These are phyloP conservation scores for Rhynchospora pubera DNA, from an alignment of 176 grass and related monocot genomes.

Conservation along the genomic window DNA sequence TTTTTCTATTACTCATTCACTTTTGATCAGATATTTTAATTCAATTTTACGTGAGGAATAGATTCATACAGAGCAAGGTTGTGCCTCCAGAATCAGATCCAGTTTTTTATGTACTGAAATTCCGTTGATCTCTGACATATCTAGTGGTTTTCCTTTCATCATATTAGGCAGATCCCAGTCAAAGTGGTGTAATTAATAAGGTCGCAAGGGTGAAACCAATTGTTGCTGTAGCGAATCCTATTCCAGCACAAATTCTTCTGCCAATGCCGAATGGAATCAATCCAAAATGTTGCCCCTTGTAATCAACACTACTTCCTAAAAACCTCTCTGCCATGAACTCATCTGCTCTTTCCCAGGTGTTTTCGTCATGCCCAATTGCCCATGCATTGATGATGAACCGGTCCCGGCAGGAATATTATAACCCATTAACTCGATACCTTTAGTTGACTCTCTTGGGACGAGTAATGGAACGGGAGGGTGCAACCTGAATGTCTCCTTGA, in stretches of 20 bases:
- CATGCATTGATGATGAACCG: slow-evolving; percentile 49
- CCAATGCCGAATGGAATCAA: slow-evolving; percentile 53
- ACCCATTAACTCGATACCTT: slow-evolving; percentile 28
- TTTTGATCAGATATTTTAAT: too few species aligned
- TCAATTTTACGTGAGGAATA: background rate
- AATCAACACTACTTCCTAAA: slow-evolving; percentile 1
- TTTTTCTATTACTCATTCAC: too few species aligned
- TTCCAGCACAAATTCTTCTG: slow-evolving; percentile 44
- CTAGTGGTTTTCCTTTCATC: slow-evolving; percentile 20
- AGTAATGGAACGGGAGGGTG: slow-evolving; percentile 29
- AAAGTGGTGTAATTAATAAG: slow-evolving; percentile 43
- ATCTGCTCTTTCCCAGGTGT: slow-evolving; percentile 25
- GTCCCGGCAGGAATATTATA: slow-evolving; percentile 30
- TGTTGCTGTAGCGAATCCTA: slow-evolving; percentile 14
- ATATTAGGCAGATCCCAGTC: slow-evolving; percentile 31
- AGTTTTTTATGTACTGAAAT: background rate
- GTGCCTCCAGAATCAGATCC: slow-evolving; percentile 12
- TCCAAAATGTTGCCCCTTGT: slow-evolving; percentile 32
- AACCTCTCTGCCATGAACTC: slow-evolving; percentile 6
- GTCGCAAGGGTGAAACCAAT: slow-evolving; percentile 30
- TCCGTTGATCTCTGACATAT: slow-evolving; percentile 26
- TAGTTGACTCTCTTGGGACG: slow-evolving; percentile 16
- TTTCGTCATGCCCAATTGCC: slow-evolving; percentile 36
- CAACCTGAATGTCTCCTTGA: slow-evolving; percentile 47
- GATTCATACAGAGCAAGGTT: slow-evolving; percentile 8